Evolutionary conservation across 257 asterid genomes (phyloP).

Genomic region (Solanum clarkiae): DNA sequence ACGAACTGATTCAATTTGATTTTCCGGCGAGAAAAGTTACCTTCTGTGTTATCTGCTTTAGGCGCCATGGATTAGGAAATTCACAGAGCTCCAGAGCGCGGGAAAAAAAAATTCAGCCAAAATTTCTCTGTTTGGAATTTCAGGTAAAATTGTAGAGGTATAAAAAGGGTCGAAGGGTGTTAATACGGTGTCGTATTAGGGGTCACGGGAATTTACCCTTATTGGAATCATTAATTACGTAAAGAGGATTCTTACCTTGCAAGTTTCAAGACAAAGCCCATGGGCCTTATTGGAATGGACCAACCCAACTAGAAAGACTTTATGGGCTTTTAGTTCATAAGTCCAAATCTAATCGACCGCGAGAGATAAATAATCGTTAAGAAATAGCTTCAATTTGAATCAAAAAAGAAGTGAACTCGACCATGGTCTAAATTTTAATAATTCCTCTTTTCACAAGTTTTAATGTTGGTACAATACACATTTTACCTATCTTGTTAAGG

Average conservation of each 20-base stretch:
- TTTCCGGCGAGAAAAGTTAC: constrained; percentile 5
- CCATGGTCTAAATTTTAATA: neutral
- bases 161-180: neutral
- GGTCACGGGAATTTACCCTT: neutral
- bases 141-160: neutral
- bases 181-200: neutral
- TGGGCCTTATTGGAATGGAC: neutral
- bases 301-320: neutral
- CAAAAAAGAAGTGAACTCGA: neutral
- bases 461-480: too few species aligned
- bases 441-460: neutral
- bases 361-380: neutral
- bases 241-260: neutral
- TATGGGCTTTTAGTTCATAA: neutral
- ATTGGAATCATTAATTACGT: neutral
- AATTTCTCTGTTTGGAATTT: neutral
- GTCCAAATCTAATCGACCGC: neutral
- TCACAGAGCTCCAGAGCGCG: constrained; percentile 12
- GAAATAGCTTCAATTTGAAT: neutral
- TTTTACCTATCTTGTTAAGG: neutral
- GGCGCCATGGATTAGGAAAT: constrained; percentile 55
- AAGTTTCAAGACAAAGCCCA: neutral
- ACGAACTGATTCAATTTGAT: constrained; percentile 13
- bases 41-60: constrained; percentile 73
- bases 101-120: constrained; percentile 15